Evolutionary conservation across 257 asterid genomes (phyloP), one percentile per base, ranked within the genome.

Genomic region (Salvia splendens): DNA sequence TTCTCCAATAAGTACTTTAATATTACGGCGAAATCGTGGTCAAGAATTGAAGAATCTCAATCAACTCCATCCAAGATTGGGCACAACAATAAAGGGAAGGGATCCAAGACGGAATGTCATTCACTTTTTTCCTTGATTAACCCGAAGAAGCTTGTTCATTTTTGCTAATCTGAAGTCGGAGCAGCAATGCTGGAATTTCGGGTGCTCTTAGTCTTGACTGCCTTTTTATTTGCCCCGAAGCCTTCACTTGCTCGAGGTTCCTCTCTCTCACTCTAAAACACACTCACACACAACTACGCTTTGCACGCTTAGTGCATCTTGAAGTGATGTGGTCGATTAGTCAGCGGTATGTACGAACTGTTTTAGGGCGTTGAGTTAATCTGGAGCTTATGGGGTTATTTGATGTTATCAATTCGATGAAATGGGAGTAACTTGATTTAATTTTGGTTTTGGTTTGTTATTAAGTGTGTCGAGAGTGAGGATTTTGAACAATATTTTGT

Each of bases 241-340:
- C 86, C 82, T 59, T 68, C 84, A 36, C 59, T 75, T 33, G 78
- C 86, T 75, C 72, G 91, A 70, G 78, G 86, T 76, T 38, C 9
- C 78, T 57, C 57, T 57, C 68, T 61, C 49, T 49, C 57, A 4
- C 75, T 4, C 61, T 11, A 65, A 0, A 43, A 3, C 17, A 12
- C 50, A 8, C 54, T 10, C 70, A 2, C 57, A 9, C 77, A 16
- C 53, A n/a, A 12, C 49, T 61, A 32, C 63, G 32, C 49, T 30
- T 3, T 30, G 50, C 46, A 11, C 41, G 24, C 40, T 74, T 15
- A 12, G 40, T 43, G 64, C 30, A 73, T 59, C 24, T 61, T 70
- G 69, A 15, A 55, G 47, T 24, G 32, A 32, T 52, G 55, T 45
- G 57, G 40, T 58, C 42, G 64, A 40, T 59, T 61, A 5, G 61